Evolutionary conservation across 2,329 filamentous ascomycete species (phyloP).

Genomic region (Claviceps paspali): DNA sequence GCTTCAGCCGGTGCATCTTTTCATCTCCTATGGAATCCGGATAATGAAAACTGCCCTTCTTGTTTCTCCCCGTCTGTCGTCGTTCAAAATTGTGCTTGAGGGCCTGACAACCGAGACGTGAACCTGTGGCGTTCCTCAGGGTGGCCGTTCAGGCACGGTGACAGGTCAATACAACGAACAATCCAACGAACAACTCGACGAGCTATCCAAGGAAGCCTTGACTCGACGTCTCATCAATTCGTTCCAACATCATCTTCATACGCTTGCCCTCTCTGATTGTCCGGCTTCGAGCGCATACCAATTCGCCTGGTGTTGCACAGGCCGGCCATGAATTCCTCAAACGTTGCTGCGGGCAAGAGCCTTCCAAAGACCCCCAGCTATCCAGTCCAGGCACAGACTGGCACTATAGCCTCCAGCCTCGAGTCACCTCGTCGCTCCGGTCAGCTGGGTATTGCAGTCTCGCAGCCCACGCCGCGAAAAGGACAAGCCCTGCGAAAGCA

Average conservation of each 20-base stretch:
- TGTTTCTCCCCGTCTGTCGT: neutral
- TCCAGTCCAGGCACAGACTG: constrained; percentile 23
- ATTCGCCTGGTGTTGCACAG: neutral
- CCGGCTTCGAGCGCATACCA: no score
- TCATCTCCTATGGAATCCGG: neutral
- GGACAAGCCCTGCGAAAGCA: constrained; percentile 64
- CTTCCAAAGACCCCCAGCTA: constrained; percentile 28
- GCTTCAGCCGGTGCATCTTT: neutral
- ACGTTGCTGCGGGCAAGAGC: constrained; percentile 32
- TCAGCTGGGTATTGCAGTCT: constrained; percentile 17
- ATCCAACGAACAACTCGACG: no score
- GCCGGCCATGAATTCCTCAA: constrained; percentile 20
- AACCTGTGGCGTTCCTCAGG: neutral
- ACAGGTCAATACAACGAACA: no score
- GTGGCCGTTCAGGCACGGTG: constrained; percentile 2
- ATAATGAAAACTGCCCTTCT: neutral
- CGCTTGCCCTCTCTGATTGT: neutral
- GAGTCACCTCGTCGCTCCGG: constrained; percentile 34
- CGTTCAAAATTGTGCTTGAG: neutral
- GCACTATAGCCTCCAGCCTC: constrained; percentile 30
- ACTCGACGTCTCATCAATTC: neutral
- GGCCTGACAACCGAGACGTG: neutral
- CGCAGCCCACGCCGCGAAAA: constrained; percentile 46
- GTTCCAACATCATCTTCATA: neutral
- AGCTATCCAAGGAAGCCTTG: neutral